Base-by-base conservation (phyloP, 1,284 basidiomycete species). In the Rugosomyces carneus region DNA sequence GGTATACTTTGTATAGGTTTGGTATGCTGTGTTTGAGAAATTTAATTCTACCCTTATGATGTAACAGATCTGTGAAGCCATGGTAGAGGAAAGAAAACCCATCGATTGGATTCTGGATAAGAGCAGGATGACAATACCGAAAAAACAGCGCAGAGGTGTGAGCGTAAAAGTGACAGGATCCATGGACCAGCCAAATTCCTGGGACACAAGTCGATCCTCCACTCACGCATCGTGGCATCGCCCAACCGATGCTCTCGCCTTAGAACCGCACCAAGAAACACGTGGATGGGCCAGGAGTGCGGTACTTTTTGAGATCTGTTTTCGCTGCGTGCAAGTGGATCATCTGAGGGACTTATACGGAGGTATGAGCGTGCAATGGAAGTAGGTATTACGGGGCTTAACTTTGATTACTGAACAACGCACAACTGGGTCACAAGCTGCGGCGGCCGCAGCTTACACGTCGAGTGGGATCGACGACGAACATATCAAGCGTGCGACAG, bases 11-110 rank as follows among this genome's bases (percentile, higher is more conserved):
- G 13, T 10, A 29, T 5, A 13, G 8, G 9, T 29, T 9, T 29
- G 8, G 9, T 29, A 9, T 29, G 10, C 31, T 3, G 31, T 34
- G 15, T 29, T 10, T 15, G 15, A 8, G n/a, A 15, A 34, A 16
- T 11, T 15, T 15, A 15, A 34, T 15, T 34, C 15, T 41, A 16
- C n/a, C 29, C 31, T 32, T 21, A 19, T 20, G 8, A 5, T 20
- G 18, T 32, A 18, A 18, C 19, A 29, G 26, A 15, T 32, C 29
- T 10, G 10, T 31, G 16, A 13, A 41, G 13, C 40, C 40, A 41
- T 34, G 40, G 40, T 41, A 41, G 10, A 34, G 31, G 29, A 41
- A 31, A 41, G 20, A 41, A 41, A 41, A 9, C 40, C 40, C 10
- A 21, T n/a, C 31, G 29, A 32, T 41, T 21, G 40, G 40, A 13